Evolutionary conservation across 257 asterid genomes (phyloP).

Genomic region (Anisodus tanguticus): DNA sequence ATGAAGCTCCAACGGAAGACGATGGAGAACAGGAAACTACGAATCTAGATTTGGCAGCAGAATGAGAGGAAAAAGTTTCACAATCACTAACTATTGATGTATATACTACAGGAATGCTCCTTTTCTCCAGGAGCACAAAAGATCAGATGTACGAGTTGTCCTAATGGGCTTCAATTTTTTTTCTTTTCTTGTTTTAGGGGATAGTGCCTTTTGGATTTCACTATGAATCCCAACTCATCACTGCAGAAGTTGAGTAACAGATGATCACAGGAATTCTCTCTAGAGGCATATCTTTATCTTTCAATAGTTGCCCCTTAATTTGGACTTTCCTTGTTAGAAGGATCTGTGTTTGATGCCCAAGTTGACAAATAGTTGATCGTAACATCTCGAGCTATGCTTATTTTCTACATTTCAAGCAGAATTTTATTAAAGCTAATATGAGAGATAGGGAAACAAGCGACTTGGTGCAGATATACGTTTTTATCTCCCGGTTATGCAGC

Average conservation of each 20-base stretch:
- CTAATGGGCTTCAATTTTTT: not conserved
- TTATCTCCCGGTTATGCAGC: not conserved
- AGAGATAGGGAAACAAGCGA: too few species aligned
- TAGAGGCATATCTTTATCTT: not conserved
- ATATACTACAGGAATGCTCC: slow-evolving; percentile 45
- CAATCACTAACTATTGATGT: slow-evolving; percentile 33
- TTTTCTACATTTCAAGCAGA: too few species aligned
- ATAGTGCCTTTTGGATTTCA: not conserved
- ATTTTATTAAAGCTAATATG: too few species aligned
- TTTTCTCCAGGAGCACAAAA: slow-evolving; percentile 20
- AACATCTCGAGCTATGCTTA: not conserved
- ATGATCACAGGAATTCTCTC: not conserved
- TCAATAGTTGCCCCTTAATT: not conserved
- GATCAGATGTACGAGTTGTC: not conserved
- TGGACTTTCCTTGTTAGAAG: not conserved
- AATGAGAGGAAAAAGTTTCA: slow-evolving; percentile 32
- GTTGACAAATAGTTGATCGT: not conserved
- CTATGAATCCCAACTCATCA: not conserved
- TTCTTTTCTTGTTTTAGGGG: not conserved
- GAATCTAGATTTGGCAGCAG: slow-evolving; percentile 36
- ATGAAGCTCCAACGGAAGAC: slow-evolving; percentile 42
- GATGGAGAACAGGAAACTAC: slow-evolving; percentile 39
- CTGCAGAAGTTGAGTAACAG: not conserved
- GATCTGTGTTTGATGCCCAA: not conserved
- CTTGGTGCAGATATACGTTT: not conserved